Evolutionary conservation across 129 eudicot species (phyloP), one percentile per base, ranked within the genome.

Genomic region (Arctium minus): DNA sequence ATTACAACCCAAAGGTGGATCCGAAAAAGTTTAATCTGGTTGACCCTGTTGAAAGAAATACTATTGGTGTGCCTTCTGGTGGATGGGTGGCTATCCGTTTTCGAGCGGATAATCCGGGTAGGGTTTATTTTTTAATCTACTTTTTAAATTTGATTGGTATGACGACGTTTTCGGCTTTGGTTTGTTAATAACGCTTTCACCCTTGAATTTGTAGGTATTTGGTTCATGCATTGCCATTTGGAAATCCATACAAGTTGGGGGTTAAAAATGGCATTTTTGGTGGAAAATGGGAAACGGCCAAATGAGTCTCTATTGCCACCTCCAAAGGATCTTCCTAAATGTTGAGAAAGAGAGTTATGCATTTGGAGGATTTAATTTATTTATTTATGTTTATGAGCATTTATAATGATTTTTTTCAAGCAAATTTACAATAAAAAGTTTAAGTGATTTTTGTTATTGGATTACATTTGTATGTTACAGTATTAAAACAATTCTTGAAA

Each of bases 31-130:
- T 93, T 37, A 91, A 93, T 75, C 87, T 93, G 11, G 93, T 90
- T 60, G 98, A 93, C 79, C 98, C 98, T 33, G 97, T 93, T 29
- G 98, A 93, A 79, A 88, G 98, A 85, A 93, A 93, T 80, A 93
- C 98, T 0, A 83, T 93, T 30, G 89, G 97, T 35, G 98, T 91
- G 35, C 98, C 98, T 8, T 88, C 97, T 2, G 98, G 98, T 48
- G 98, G 98, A 64, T 93, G 97, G 98, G 88, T 88, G 6, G 97
- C 98, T 12, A 85, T 93, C 13, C 85, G 97, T 64, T 93, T 93
- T 72, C 85, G 87, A 9, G 97, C 97, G 0, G 98, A 93, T 89
- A 93, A 93, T 87, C 98, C 97, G 72, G 98, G 97, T 93, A 87
- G 30, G 6, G 12, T 48, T n/a, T 30, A 11, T 29, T 27, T 2